These are phyloP conservation scores for Symbiodinium natans DNA, from an alignment of 73 alveolate species.

Conservation along the genomic window DNA sequence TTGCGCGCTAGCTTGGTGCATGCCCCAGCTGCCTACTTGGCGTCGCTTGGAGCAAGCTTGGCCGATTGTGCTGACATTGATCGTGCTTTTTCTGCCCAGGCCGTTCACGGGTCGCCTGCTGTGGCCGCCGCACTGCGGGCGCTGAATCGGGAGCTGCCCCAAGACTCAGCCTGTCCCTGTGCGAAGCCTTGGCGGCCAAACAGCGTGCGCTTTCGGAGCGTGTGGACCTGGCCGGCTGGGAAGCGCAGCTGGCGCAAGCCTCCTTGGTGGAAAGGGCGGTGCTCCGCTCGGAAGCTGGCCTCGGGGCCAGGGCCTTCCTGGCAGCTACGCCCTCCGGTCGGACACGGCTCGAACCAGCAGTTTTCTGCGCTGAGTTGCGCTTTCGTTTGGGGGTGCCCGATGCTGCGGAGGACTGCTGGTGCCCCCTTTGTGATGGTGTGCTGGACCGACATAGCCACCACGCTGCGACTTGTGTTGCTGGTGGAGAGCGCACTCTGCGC, in stretches of 20 bases:
- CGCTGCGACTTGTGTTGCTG: not conserved
- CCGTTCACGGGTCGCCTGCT: not conserved
- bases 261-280: not conserved
- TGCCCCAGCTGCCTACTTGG: conserved; percentile 12
- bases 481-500: conserved; percentile 23
- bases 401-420: not conserved
- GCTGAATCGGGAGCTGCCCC: not conserved
- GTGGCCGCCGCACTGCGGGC: not conserved
- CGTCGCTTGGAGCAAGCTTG: not conserved
- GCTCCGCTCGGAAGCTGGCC: conserved; percentile 6
- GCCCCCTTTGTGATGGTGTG: not conserved
- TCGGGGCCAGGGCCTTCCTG: conserved; percentile 36
- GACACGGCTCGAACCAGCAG: not conserved
- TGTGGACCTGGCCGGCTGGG: not conserved
- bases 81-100: not conserved
- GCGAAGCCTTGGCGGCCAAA: not conserved
- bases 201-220: not conserved
- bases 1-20: not conserved
- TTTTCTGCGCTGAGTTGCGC: not conserved
- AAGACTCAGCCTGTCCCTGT: no score
- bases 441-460: not conserved
- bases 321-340: conserved; percentile 2
- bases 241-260: not conserved
- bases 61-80: not conserved
- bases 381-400: not conserved